Evolutionary conservation across 345 rosid genomes (phyloP), one percentile per base, ranked within the genome.

Genomic region (Cardiospermum halicacabum): DNA sequence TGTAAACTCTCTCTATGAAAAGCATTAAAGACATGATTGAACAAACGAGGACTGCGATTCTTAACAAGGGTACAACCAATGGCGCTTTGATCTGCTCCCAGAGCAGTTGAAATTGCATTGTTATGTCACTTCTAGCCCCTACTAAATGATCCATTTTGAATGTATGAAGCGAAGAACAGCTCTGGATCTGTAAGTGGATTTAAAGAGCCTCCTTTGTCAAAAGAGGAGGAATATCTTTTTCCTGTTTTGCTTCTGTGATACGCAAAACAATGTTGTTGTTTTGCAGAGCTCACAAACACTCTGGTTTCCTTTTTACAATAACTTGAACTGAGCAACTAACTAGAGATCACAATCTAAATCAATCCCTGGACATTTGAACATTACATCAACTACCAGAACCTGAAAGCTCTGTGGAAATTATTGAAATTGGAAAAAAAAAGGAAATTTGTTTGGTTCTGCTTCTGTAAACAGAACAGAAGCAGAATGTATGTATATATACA

Each of bases 11-110:
- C 73, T 94, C 99, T 1, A 85, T 31, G 64, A 94, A 94, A 7
- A 94, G 81, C 97, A 91, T 89, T 77, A 94, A 34, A 37, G 99
- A 94, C 99, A 94, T 88, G 62, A 60, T 57, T 68, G 89, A 75
- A 65, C 99, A 94, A n/a, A 91, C 37, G 2, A 74, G 34, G 50
- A 94, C 92, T 1, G 83, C 72, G 4, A 94, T 60, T 19, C 80
- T 70, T 30, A 94, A 80, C 27, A 84, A 51, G 11, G 99, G 99
- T 0, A 89, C 95, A 47, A 91, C 82, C 84, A 94, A 67, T 49
- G 97, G 99, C 2, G 85, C 92, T 78, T 73, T 85, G 72, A 94
- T 78, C 78, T 87, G 96, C 24, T 72, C 78, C 83, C 91, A 81
- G 9, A 91, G 27, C 74, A 82, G 19, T 16, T 74, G 58, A 42